These are phyloP conservation scores for Laburnicola sp. DNA, from an alignment of 2,329 filamentous ascomycete genomes.

Conservation along the genomic window DNA sequence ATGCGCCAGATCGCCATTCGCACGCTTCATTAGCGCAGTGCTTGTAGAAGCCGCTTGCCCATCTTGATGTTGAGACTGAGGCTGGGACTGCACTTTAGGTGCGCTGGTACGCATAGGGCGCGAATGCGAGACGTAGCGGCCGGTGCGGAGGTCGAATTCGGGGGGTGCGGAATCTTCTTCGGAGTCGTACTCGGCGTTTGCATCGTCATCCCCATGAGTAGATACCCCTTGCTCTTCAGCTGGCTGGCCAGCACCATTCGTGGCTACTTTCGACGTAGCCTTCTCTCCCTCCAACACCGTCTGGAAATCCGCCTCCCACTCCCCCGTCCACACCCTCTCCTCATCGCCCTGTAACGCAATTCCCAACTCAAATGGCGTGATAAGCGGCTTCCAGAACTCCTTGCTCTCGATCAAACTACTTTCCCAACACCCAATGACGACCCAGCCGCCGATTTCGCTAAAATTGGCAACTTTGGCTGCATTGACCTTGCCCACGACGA, in stretches of 20 bases:
- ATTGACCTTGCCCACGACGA: conserved; percentile 96
- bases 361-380: conserved; percentile 92
- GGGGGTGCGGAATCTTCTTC: conserved; percentile 71
- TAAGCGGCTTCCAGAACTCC: conserved; percentile 83
- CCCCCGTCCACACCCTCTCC: conserved; percentile 79
- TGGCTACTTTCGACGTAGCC: conserved; percentile 12
- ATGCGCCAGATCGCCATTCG: conserved; percentile 72
- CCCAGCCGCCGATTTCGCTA: conserved; percentile 92
- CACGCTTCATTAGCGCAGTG: conserved; percentile 64
- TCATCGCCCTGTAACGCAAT: conserved; percentile 75
- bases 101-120: conserved; percentile 62
- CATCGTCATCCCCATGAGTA: conserved; percentile 19
- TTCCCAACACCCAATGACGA: conserved; percentile 98
- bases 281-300: conserved; percentile 55
- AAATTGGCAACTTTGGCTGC: conserved; percentile 97
- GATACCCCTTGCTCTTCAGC: conserved; percentile 7
- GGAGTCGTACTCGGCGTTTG: conserved; percentile 64
- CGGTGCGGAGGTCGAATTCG: conserved; percentile 89
- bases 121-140: conserved; percentile 76
- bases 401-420: conserved; percentile 88
- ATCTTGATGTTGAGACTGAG: conserved; percentile 5
- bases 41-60: conserved; percentile 28
- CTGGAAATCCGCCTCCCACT: conserved; percentile 88
- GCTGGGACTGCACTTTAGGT: conserved; percentile 1
- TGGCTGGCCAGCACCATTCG: conserved; percentile 11